phyloP scores from a whole-genome alignment of 148 eudicot species.

The Drosera capensis region DNA sequence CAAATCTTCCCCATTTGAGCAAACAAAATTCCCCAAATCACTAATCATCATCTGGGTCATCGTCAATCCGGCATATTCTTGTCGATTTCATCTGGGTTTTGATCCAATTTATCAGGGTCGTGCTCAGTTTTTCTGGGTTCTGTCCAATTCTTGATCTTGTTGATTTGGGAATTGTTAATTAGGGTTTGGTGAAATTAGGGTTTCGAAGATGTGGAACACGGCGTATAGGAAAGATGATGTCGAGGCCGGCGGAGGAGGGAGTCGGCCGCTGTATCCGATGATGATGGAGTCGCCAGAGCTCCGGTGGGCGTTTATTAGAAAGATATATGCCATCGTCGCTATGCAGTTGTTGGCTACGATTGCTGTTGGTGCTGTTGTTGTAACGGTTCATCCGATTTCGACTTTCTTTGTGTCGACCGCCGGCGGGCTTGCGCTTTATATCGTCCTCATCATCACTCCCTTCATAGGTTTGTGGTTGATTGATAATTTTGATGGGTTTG shows the following conservation, averaged over 20 bases:
- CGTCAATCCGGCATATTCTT: no score
- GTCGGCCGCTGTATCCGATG: constrained; percentile 37
- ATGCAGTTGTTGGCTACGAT: constrained; percentile 61
- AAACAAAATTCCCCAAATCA: no score
- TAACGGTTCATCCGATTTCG: constrained; percentile 38
- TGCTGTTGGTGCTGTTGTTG: constrained; percentile 61
- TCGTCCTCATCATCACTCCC: constrained; percentile 54
- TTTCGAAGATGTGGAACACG: constrained; percentile 39
- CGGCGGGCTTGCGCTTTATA: constrained; percentile 54
- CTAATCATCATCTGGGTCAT: no score
- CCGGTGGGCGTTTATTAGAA: constrained; percentile 77
- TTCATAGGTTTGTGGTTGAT: constrained; percentile 31
- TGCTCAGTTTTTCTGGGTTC: no score
- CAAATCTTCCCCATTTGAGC: no score
- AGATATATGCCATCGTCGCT: constrained; percentile 59
- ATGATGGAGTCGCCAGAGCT: constrained; percentile 51
- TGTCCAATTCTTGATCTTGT: no score
- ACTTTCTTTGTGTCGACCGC: constrained; percentile 37
- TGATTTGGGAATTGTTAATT: no score
- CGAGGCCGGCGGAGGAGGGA: constrained; percentile 43
- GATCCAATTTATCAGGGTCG: no score
- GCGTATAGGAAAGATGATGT: constrained; percentile 42
- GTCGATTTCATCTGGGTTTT: no score
- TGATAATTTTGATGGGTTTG: not conserved
- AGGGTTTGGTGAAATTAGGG: no score